These are phyloP conservation scores for Lindgomyces ingoldianus DNA, from an alignment of 495 filamentous ascomycete species.

Conservation along the genomic window DNA sequence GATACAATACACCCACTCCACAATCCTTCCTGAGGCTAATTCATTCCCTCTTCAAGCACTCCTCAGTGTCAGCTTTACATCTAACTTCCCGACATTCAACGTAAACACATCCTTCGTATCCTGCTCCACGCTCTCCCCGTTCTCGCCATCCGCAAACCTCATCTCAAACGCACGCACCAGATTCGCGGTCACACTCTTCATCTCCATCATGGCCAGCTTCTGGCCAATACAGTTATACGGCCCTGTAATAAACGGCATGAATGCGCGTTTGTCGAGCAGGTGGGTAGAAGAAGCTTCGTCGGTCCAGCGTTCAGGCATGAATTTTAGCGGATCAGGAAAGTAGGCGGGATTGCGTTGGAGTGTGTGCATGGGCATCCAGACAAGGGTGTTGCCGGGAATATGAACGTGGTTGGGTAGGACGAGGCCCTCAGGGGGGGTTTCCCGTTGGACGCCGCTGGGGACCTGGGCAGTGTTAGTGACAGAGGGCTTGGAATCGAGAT, in stretches of 20 bases:
- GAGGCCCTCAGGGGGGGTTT: constrained; percentile 25
- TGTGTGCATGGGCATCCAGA: constrained; percentile 24
- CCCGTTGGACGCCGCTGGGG: constrained; percentile 21
- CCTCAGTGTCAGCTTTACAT: constrained; percentile 18
- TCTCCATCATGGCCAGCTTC: constrained; percentile 26
- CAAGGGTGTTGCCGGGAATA: constrained; percentile 22
- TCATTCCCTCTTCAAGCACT: background rate
- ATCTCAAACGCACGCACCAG: constrained; percentile 14
- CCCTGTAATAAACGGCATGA: constrained; percentile 26
- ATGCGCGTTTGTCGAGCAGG: constrained; percentile 29
- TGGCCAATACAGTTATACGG: constrained; percentile 24
- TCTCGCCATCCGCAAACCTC: constrained; percentile 11
- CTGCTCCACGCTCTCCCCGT: background rate
- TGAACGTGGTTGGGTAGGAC: constrained; percentile 14
- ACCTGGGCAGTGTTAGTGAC: constrained; percentile 11
- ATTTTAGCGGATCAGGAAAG: constrained; percentile 21
- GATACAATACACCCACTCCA: no score
- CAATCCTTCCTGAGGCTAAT: background rate
- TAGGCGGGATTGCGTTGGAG: constrained; percentile 12
- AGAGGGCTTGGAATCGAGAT: no score
- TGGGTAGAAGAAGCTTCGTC: constrained; percentile 19
- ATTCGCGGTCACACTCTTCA: constrained; percentile 22
- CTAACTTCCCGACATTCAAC: constrained; percentile 18
- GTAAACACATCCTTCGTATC: constrained; percentile 28
- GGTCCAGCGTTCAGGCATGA: constrained; percentile 37